Base-by-base conservation (phyloP, 208 protist genomes). In the Endotrypanum monterogeii region DNA sequence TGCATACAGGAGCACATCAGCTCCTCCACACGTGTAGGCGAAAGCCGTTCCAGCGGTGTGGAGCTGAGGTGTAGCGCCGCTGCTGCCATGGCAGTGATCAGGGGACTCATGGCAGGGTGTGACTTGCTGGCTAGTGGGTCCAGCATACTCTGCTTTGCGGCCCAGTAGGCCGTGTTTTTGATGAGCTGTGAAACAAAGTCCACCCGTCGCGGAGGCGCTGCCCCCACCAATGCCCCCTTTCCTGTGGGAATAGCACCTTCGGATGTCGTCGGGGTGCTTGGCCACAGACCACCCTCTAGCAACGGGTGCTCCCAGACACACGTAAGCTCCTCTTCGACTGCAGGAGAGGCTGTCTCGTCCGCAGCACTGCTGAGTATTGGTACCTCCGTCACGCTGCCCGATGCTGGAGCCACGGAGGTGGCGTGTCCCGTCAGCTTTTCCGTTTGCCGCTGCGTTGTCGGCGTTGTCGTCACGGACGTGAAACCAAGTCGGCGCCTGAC, bases 51-150 rank as follows among this genome's bases (percentile, higher is more conserved):
- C 4, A 74, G 37, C 2, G 61, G 73, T 1, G 78, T 18, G 69
- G 70, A 44, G 70, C 83, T 87, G 56, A 84, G 54, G 69, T 87
- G 78, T 68, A 87, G 57, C 28, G 67, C 61, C 14, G 83, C 78
- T 30, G 74, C 75, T 0, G 79, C 76, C 56, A 80, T 78, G 20
- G 30, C 11, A 0, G 79, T 79, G 60, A 87, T 83, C 30, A 84
- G 60, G 5, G 71, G 52, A 18, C 62, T 52, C 48, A 86, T 56
- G 16, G 67, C 60, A 30, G 58, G 66, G 11, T 76, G 67, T 0
- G 77, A 60, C 32, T 54, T 74, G 4, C 54, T 32, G 20, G 67
- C 74, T n/a, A 86, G 73, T 12, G 56, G 71, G 62, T 86, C 82
- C 46, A 74, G 58, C 35, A 32, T 66, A 1, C 58, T 52, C 72